Conservation (phyloP, 176 grass and related monocot genomes). For the Cenchrus purpureus region DNA sequence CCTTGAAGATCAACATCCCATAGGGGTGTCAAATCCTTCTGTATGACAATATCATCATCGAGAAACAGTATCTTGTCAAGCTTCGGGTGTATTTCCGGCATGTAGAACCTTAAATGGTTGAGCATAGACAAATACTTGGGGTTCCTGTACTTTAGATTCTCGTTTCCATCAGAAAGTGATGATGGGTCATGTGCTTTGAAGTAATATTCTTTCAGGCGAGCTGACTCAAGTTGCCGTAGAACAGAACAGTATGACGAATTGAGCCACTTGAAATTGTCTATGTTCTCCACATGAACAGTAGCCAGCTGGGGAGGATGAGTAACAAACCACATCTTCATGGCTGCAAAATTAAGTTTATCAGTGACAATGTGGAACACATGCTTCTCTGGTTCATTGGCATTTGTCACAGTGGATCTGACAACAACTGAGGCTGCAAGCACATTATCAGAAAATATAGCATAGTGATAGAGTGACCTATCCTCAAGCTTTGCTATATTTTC, state of each 20-base stretch:
- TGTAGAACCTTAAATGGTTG: slow-evolving; percentile 96
- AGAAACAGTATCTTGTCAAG: slow-evolving; percentile 96
- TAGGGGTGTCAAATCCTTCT: slow-evolving; percentile 84
- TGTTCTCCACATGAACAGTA: slow-evolving; percentile 82
- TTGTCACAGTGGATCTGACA: slow-evolving; percentile 74
- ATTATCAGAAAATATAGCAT: slow-evolving; percentile 98
- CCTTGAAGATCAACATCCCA: slow-evolving; percentile 87
- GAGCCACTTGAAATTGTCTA: slow-evolving; percentile 96
- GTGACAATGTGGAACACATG: slow-evolving; percentile 97
- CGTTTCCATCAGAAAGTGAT: slow-evolving; percentile 83
- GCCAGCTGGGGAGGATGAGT: slow-evolving; percentile 58
- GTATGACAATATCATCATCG: slow-evolving; percentile 93
- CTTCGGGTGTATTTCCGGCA: slow-evolving; percentile 95
- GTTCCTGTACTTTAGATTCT: slow-evolving; percentile 95
- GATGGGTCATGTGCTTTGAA: slow-evolving; percentile 93
- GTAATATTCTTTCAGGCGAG: slow-evolving; percentile 91
- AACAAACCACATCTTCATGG: slow-evolving; percentile 97
- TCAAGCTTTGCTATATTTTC: slow-evolving; percentile 73
- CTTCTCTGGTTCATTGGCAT: slow-evolving; percentile 87
- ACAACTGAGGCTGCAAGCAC: slow-evolving; percentile 90
- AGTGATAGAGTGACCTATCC: slow-evolving; percentile 84
- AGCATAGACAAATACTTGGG: slow-evolving; percentile 98
- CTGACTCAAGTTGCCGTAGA: slow-evolving; percentile 92
- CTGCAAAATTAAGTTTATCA: slow-evolving; percentile 90
- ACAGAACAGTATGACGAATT: slow-evolving; percentile 96